phyloP scores from a whole-genome alignment of 805 yeast species.

The Wickerhamiella spandovensis region DNA sequence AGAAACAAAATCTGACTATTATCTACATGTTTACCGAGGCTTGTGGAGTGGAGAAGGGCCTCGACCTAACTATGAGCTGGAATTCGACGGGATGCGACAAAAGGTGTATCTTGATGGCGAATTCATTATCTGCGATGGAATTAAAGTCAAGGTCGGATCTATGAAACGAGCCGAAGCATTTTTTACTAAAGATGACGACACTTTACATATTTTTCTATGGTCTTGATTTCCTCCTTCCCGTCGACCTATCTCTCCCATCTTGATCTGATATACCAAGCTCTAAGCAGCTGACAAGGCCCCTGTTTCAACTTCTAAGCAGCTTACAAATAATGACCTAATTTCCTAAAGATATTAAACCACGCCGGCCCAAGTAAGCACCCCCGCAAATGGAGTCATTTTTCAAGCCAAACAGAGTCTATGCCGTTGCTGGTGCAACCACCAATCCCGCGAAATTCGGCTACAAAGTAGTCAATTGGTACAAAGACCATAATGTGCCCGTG shows the following conservation, averaged over 20 bases:
- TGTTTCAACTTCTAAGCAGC: no score
- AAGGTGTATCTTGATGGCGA: slow-evolving; percentile 7
- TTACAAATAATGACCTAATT: no score
- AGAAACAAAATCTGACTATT: slow-evolving; percentile 5
- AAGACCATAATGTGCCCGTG: slow-evolving; percentile 40
- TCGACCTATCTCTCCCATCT: no score
- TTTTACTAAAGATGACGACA: slow-evolving; percentile 12
- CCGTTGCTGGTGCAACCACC: slow-evolving; percentile 61
- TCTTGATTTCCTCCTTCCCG: no score
- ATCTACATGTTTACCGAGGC: slow-evolving; percentile 14
- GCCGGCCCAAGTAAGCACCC: slow-evolving; percentile 10
- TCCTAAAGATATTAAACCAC: background rate
- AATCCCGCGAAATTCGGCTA: slow-evolving; percentile 54
- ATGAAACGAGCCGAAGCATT: slow-evolving; percentile 6
- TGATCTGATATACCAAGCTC: no score
- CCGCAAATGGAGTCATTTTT: slow-evolving; percentile 32
- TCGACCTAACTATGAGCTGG: slow-evolving; percentile 13
- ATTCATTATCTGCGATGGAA: slow-evolving; percentile 7
- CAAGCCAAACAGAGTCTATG: slow-evolving; percentile 38
- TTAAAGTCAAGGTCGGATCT: background rate
- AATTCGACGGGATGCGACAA: slow-evolving; percentile 11
- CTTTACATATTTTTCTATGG: slow-evolving; percentile 17
- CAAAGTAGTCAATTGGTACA: slow-evolving; percentile 59
- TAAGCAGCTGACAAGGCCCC: no score
- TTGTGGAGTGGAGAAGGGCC: slow-evolving; percentile 9